Evolutionary conservation across 306 rosid species (phyloP), one percentile per base, ranked within the genome.

Genomic region (Quercus dentata): DNA sequence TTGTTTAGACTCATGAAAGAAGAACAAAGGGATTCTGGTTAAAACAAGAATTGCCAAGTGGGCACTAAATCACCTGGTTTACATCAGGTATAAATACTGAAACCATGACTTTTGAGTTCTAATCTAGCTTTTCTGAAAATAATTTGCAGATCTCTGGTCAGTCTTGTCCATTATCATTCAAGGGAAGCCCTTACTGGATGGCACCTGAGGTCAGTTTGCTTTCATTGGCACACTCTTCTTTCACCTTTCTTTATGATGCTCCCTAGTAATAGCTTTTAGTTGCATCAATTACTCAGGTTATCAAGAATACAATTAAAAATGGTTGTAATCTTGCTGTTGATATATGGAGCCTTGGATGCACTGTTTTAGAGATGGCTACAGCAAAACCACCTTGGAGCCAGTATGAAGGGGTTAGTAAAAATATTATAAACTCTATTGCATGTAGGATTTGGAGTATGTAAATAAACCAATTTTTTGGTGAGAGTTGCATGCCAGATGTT

Each of bases 161-260:
- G 79, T 91, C 94, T 6, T 91, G 97, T 81, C 98, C 97, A 18
- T 85, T 96, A 79, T 96, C 99, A 71, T 91, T 93, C 85, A 96
- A 91, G 89, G 99, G 99, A 83, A 96, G 98, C 88, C 99, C 99
- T 67, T 93, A 93, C 77, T 96, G 99, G 99, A 96, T 96, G 99
- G 99, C 99, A 71, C 98, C 99, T 52, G 99, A 96, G 99, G 99
- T 96, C 76, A 75, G 76, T 70, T 69, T 46, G 35, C 61, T 86
- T 54, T 57, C 54, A 17, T 30, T 41, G n/a, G 33, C 21, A 52
- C 17, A 1, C 57, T 80, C 13, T 38, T 38, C 1, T 76, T 20
- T 80, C 74, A 15, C 73, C 19, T 55, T 52, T 31, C 30, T 65
- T 38, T 63, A 23, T 71, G 5, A 6, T 28, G 79, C 76, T 20